Percentiles rank a stretch among this genome's conserved stretches.
phyloP scores from a whole-genome alignment of 495 filamentous ascomycete species.

The Mycothermus thermophilus region DNA sequence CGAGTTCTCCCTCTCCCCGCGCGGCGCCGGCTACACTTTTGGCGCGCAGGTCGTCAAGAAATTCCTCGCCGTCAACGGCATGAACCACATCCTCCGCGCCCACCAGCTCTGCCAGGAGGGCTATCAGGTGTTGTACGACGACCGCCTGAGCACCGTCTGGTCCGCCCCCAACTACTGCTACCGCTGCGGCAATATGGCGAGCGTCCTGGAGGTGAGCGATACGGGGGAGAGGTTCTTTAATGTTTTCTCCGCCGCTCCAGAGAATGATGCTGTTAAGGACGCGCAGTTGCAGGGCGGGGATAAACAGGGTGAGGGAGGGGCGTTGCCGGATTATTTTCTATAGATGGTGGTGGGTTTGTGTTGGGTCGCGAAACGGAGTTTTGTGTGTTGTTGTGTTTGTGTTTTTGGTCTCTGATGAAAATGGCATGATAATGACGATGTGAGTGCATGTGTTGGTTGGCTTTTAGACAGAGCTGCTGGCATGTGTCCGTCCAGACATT shows the following conservation, averaged over 20 bases:
- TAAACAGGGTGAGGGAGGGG: conserved; percentile 36
- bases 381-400: no score
- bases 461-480: no score
- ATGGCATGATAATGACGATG: no score
- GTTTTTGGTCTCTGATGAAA: no score
- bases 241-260: conserved; percentile 90
- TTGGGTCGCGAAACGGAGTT: no score
- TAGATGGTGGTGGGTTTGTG: conserved; percentile 3
- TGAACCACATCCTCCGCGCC: conserved; percentile 91
- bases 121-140: conserved; percentile 90
- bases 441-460: no score
- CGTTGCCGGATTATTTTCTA: conserved; percentile 44
- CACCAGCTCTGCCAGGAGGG: conserved; percentile 97
- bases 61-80: conserved; percentile 89
- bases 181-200: conserved; percentile 91
- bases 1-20: conserved; percentile 86
- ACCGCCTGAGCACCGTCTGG: conserved; percentile 90
- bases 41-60: conserved; percentile 95
- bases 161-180: conserved; percentile 96
- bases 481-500: no score
- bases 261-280: conserved; percentile 86
- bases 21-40: conserved; percentile 93
- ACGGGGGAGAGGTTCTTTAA: conserved; percentile 88
- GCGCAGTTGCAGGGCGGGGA: conserved; percentile 44
- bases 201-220: conserved; percentile 89